Conservation (phyloP, 2,329 filamentous ascomycete genomes). For the Colletotrichum truncatum region DNA sequence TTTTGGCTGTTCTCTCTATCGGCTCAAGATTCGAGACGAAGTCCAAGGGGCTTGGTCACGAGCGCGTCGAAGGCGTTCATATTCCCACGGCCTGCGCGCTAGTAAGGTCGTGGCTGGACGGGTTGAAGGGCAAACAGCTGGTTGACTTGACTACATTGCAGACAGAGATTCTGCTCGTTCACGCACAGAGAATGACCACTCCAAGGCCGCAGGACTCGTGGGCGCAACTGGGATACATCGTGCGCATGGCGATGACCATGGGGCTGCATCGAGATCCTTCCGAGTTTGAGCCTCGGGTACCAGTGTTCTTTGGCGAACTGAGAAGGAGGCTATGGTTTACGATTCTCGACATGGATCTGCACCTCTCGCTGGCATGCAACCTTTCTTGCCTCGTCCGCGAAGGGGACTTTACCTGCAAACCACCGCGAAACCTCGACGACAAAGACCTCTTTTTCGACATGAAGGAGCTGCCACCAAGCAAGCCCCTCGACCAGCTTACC, state of each 20-base stretch:
- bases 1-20: constrained; percentile 62
- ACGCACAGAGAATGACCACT: constrained; percentile 60
- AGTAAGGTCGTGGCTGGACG: constrained; percentile 63
- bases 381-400: constrained; percentile 61
- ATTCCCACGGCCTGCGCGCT: constrained; percentile 65
- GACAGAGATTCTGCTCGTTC: constrained; percentile 61
- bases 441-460: constrained; percentile 57
- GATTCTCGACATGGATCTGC: constrained; percentile 65
- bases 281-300: constrained; percentile 59
- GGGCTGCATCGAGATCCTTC: constrained; percentile 65
- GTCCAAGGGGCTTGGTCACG: constrained; percentile 58
- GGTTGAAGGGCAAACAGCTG: constrained; percentile 60
- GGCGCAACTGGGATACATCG: constrained; percentile 63
- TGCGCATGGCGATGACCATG: constrained; percentile 68
- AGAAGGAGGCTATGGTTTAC: constrained; percentile 65
- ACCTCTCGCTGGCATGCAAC: constrained; percentile 61
- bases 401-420: constrained; percentile 61
- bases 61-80: constrained; percentile 63
- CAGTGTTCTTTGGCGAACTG: constrained; percentile 61
- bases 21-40: constrained; percentile 62
- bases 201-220: constrained; percentile 60
- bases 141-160: constrained; percentile 63
- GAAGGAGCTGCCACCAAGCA: constrained; percentile 56
- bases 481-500: constrained; percentile 61
- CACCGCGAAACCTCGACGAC: constrained; percentile 64